Evolutionary conservation across 2,329 filamentous ascomycete genomes (phyloP), one percentile per base, ranked within the genome.

Genomic region (Trichoderma sp.): DNA sequence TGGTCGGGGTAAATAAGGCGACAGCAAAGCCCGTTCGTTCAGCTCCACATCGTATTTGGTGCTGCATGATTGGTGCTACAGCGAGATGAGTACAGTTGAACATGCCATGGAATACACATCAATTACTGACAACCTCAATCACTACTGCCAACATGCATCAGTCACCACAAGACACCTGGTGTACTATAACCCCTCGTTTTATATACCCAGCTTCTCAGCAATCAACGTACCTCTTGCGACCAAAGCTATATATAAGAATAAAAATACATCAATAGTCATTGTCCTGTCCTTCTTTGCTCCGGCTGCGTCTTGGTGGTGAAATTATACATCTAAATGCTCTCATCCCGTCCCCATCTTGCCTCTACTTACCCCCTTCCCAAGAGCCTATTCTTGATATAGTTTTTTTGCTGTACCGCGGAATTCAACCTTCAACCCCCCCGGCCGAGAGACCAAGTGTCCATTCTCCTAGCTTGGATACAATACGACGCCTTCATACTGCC

Each of bases 401-500:
- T 9, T 59, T 23, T 30, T 68, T 23, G 28, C 6, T 47, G n/a
- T n/a, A 68, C 23, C 66, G 32, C 55, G 34, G 26, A 68, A 26
- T 12, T 28, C 57, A 28, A n/a, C 57, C n/a, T 20, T 34, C 34
- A 30, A 26, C 36, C 15, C 66, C 57, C 57, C 28, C 23, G 43
- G 43, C 57, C 57, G n/a, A 50, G 34, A 9, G 39, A 62, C 13
- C 7, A 69, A 26, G 23, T 9, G 12, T 57, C 39, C 26, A 59
- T 32, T 23, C 57, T 61, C 57, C 57, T 69, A 84, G 73, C 80
- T 88, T 13, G 87, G 86, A 69, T 92, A 88, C 70, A 93, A 88
- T 72, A 98, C 90, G 53, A 99, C 90, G 1, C 95, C 96, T 79
- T 98, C 96, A 78, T 97, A 98, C 77, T 97, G 94, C 79, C 97